Evolutionary conservation across 2,329 filamentous ascomycete species (phyloP).

Genomic region (Microdochium nivale): DNA sequence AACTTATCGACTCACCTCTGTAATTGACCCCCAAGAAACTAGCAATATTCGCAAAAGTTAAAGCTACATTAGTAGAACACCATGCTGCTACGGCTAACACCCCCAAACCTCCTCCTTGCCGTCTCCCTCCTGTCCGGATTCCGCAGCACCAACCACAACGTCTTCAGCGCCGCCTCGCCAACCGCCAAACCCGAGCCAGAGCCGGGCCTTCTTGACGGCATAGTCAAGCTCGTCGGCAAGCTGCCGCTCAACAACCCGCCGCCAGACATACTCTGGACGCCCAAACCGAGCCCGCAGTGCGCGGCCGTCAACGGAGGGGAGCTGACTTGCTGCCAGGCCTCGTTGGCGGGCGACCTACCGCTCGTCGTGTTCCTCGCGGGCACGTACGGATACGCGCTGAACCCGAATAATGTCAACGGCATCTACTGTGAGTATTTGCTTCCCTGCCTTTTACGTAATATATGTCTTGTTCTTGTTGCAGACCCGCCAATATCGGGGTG

Average conservation of each 20-base stretch:
- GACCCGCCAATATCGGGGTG: no score
- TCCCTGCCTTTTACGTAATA: no score
- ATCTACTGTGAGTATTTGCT: conserved; percentile 16
- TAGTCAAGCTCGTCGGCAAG: conserved; percentile 8
- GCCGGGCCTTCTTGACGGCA: conserved; percentile 6
- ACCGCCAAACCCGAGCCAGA: background rate
- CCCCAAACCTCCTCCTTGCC: conserved; percentile 5
- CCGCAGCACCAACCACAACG: background rate
- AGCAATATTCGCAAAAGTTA: no score
- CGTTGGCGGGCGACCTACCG: conserved; percentile 16
- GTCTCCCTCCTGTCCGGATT: background rate
- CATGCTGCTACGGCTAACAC: background rate
- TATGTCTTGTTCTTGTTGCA: no score
- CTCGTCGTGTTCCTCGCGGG: conserved; percentile 17
- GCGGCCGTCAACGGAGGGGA: conserved; percentile 15
- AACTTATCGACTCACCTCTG: no score
- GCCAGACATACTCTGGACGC: conserved; percentile 14
- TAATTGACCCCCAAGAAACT: no score
- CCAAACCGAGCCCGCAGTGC: conserved; percentile 16
- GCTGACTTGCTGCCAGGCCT: conserved; percentile 19
- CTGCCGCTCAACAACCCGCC: conserved; percentile 8
- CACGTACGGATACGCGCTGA: conserved; percentile 18
- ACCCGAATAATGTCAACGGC: conserved; percentile 20
- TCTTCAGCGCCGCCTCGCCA: background rate
- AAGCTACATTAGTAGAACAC: no score